Percentiles rank a stretch among this genome's conserved stretches.
These are phyloP conservation scores for Ceratocystiopsis minuta DNA, from an alignment of 2,329 filamentous ascomycete genomes.

Conservation along the genomic window DNA sequence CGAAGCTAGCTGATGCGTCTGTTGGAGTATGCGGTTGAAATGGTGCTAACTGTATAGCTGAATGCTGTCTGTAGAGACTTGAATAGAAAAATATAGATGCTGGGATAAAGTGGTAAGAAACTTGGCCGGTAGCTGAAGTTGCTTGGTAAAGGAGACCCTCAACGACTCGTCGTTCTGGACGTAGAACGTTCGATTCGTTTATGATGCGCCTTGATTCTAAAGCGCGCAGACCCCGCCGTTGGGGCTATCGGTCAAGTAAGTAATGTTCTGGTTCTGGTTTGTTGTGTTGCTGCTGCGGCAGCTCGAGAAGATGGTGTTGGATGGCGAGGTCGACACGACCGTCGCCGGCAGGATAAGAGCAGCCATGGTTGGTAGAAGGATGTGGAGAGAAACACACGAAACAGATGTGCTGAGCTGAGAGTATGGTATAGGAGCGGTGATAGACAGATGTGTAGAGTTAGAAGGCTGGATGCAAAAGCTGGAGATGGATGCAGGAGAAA, in stretches of 20 bases:
- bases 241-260: conserved; percentile 24
- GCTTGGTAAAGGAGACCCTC: background rate
- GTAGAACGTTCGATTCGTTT: conserved; percentile 6
- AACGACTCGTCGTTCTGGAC: conserved; percentile 8
- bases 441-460: conserved; percentile 1
- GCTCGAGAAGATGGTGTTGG: background rate
- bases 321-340: conserved; percentile 3
- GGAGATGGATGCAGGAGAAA: background rate
- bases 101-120: too few relatives aligned
- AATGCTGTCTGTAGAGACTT: too few relatives aligned
- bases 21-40: background rate
- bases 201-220: conserved; percentile 10
- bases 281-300: background rate
- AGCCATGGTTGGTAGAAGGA: conserved; percentile 5
- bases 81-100: too few relatives aligned
- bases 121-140: background rate
- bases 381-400: background rate
- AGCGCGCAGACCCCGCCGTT: conserved; percentile 29
- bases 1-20: too few relatives aligned
- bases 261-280: conserved; percentile 3
- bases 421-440: background rate
- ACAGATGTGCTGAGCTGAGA: background rate
- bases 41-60: too few relatives aligned
- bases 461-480: background rate
- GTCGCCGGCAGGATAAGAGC: background rate